phyloP scores from a whole-genome alignment of 192 early-diverging fungal genomes.

The Coemansia sp. region DNA sequence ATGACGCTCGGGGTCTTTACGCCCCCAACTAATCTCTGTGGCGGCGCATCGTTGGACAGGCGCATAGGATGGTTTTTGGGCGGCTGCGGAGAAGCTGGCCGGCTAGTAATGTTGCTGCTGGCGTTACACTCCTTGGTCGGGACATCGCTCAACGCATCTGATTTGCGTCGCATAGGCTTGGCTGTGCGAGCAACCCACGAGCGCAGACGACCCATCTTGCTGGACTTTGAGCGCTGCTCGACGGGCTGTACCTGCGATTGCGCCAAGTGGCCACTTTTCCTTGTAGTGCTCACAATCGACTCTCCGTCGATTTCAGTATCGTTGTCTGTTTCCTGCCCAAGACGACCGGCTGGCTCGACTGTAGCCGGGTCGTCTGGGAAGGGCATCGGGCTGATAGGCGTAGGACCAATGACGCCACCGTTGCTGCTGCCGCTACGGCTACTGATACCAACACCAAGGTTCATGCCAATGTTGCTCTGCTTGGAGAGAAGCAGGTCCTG shows the following conservation, averaged over 20 bases:
- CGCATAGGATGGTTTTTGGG: not conserved
- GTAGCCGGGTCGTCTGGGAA: conserved; percentile 45
- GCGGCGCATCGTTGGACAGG: not conserved
- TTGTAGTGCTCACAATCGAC: not conserved
- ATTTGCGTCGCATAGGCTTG: conserved; percentile 54
- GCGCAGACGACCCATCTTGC: conserved; percentile 50
- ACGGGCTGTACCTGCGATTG: conserved; percentile 15
- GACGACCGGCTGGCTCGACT: conserved; percentile 10
- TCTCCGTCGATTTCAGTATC: conserved; percentile 21
- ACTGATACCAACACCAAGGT: not conserved
- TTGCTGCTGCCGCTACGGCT: not conserved
- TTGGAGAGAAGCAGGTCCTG: conserved; percentile 37
- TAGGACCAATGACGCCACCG: not conserved
- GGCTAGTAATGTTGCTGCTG: conserved; percentile 2
- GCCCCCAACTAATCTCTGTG: not conserved
- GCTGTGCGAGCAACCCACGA: conserved; percentile 53
- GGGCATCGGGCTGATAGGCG: conserved; percentile 49
- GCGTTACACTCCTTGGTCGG: conserved; percentile 13
- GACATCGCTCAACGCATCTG: conserved; percentile 32
- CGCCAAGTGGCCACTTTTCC: not conserved
- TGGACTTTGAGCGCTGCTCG: conserved; percentile 51
- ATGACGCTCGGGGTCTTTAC: not conserved
- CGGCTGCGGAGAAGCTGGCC: conserved; percentile 25
- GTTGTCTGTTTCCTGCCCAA: conserved; percentile 23
- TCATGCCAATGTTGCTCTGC: not conserved